Evolutionary conservation across 192 early-diverging fungal genomes (phyloP).

Genomic region (Mortierella alpina): DNA sequence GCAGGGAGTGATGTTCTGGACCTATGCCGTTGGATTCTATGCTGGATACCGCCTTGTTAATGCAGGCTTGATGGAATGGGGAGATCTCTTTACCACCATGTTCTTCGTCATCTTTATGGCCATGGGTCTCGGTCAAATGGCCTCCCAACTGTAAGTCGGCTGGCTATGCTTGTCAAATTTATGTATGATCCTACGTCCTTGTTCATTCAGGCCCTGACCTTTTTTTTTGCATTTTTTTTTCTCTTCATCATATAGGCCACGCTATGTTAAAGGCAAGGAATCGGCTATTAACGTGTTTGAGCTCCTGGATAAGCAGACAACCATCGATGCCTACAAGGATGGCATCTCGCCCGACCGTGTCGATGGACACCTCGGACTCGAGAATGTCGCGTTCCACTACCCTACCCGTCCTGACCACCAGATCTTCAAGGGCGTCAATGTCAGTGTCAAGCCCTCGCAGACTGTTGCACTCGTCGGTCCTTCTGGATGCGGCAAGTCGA

Average conservation of each 20-base stretch:
- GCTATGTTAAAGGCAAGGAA: constrained; percentile 71
- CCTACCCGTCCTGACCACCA: constrained; percentile 66
- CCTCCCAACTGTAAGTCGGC: constrained; percentile 56
- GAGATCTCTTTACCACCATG: constrained; percentile 52
- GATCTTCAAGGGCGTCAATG: constrained; percentile 66
- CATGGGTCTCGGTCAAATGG: constrained; percentile 71
- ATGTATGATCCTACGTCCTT: constrained; percentile 65
- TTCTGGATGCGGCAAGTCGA: constrained; percentile 83
- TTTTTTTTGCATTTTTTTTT: constrained; percentile 69
- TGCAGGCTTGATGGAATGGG: constrained; percentile 12
- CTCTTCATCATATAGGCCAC: constrained; percentile 61
- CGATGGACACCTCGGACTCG: constrained; percentile 62
- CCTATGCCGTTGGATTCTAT: constrained; percentile 69
- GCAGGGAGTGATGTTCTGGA: constrained; percentile 64
- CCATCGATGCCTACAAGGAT: constrained; percentile 69
- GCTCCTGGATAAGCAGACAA: constrained; percentile 75
- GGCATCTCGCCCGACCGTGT: constrained; percentile 57
- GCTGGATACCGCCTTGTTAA: constrained; percentile 62
- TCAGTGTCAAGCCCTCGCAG: constrained; percentile 63
- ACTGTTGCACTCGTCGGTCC: constrained; percentile 88
- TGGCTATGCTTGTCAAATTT: neutral
- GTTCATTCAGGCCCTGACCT: constrained; percentile 79
- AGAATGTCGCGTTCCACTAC: constrained; percentile 71
- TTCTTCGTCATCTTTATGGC: constrained; percentile 73
- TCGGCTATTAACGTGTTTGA: constrained; percentile 78